Percentiles rank a stretch among this genome's conserved stretches.
Conservation (phyloP, 805 yeast genomes). For the Cyberlindnera sargentensis region DNA sequence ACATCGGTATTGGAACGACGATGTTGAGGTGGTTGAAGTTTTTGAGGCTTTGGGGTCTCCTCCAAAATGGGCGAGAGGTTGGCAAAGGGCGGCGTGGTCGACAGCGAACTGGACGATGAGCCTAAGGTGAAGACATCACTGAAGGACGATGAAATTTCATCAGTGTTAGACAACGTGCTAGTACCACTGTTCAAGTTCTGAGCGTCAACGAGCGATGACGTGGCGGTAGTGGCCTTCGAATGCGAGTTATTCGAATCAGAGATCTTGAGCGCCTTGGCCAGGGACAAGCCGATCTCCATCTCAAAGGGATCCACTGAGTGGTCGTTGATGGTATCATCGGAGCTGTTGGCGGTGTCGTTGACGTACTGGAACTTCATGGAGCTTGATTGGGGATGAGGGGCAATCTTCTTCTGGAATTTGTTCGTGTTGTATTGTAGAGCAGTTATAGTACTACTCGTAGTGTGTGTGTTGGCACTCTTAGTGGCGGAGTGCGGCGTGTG, state of each 20-base stretch:
- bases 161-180: constrained; percentile 1
- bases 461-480: constrained; percentile 11
- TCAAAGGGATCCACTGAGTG: constrained; percentile 16
- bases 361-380: constrained; percentile 13
- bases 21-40: not conserved
- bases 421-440: constrained; percentile 16
- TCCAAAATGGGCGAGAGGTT: constrained; percentile 21
- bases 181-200: not conserved
- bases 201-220: constrained; percentile 2
- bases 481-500: constrained; percentile 10
- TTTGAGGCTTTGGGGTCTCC: constrained; percentile 6
- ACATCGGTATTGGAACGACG: constrained; percentile 19
- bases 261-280: constrained; percentile 27
- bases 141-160: constrained; percentile 22
- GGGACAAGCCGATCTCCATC: constrained; percentile 27
- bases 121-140: constrained; percentile 23
- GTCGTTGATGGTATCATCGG: constrained; percentile 10
- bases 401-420: constrained; percentile 13
- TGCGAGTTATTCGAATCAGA: not conserved
- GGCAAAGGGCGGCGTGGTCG: constrained; percentile 18
- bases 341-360: constrained; percentile 7
- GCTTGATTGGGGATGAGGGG: constrained; percentile 2
- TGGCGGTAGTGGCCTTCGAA: constrained; percentile 1
- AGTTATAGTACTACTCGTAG: not conserved
- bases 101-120: constrained; percentile 19